Evolutionary conservation across 139 green algal genomes (phyloP).

Genomic region (Gonium pectorale): DNA sequence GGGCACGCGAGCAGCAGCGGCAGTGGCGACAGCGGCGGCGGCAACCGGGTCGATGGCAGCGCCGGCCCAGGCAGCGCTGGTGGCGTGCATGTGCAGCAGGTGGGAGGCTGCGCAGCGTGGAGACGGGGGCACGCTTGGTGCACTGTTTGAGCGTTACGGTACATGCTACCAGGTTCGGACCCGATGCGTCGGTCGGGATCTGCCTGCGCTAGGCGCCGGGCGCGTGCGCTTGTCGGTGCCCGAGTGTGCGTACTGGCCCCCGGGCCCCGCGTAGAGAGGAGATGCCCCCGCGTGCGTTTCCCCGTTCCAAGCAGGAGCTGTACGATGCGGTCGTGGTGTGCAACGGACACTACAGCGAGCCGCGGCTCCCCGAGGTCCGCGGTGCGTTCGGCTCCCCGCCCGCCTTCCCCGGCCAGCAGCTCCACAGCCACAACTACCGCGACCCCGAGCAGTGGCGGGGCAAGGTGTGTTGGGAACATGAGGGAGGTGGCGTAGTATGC

Average conservation of each 20-base stretch:
- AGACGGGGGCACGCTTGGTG: too few relatives aligned
- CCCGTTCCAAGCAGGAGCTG: background rate
- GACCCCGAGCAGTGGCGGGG: slow-evolving; percentile 62
- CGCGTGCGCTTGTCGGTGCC: too few relatives aligned
- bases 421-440: slow-evolving; percentile 86
- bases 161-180: too few relatives aligned
- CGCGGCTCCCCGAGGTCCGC: slow-evolving; percentile 65
- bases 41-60: background rate
- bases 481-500: too few relatives aligned
- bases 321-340: slow-evolving; percentile 90
- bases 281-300: too few relatives aligned
- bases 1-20: background rate
- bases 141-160: too few relatives aligned
- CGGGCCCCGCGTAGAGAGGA: too few relatives aligned
- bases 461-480: too few relatives aligned
- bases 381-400: slow-evolving; percentile 56
- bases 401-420: slow-evolving; percentile 66
- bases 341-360: slow-evolving; percentile 89
- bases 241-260: too few relatives aligned
- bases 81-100: background rate
- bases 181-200: too few relatives aligned
- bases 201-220: too few relatives aligned
- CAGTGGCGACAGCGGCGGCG: background rate
- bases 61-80: background rate
- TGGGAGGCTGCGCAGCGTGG: too few relatives aligned